Percentiles rank a stretch among this genome's conserved stretches.
phyloP scores from a whole-genome alignment of 768 basidiomycete genomes.

The Trametopsis cervina region DNA sequence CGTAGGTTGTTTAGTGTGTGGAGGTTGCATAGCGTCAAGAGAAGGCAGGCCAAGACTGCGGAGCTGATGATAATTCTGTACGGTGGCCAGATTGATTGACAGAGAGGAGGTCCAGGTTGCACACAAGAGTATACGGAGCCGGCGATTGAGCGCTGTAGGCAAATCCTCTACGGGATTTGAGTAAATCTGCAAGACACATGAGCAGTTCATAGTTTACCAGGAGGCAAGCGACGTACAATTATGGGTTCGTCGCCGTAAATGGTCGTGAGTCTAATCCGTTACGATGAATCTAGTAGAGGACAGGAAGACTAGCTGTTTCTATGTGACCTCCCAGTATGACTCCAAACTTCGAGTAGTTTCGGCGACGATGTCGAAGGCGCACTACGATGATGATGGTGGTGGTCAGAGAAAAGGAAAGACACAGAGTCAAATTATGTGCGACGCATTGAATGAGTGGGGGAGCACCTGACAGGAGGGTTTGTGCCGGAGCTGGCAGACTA shows the following conservation, averaged over 20 bases:
- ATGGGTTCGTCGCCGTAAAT: conserved; percentile 13
- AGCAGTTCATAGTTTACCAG: no score
- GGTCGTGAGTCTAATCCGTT: conserved; percentile 13
- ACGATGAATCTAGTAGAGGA: conserved; percentile 4
- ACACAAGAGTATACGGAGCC: conserved; percentile 10
- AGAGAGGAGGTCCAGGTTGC: conserved; percentile 5
- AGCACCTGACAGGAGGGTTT: no score
- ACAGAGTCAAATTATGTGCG: no score
- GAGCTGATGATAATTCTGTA: conserved; percentile 21
- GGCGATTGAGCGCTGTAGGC: conserved; percentile 16
- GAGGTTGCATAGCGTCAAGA: conserved; percentile 27
- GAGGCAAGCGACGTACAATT: conserved; percentile 10
- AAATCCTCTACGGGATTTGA: conserved; percentile 4
- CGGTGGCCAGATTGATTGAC: conserved; percentile 20
- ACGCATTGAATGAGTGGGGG: no score
- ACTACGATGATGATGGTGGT: no score
- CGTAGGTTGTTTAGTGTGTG: conserved; percentile 25
- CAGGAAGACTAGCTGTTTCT: background rate
- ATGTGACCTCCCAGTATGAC: no score
- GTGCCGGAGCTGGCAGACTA: no score
- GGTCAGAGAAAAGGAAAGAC: no score
- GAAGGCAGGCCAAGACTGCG: conserved; percentile 20
- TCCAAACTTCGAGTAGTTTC: no score
- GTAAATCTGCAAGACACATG: no score
- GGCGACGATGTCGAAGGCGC: no score